These are phyloP conservation scores for Tilletia walkeri DNA, from an alignment of 1,284 basidiomycete species.

Conservation along the genomic window DNA sequence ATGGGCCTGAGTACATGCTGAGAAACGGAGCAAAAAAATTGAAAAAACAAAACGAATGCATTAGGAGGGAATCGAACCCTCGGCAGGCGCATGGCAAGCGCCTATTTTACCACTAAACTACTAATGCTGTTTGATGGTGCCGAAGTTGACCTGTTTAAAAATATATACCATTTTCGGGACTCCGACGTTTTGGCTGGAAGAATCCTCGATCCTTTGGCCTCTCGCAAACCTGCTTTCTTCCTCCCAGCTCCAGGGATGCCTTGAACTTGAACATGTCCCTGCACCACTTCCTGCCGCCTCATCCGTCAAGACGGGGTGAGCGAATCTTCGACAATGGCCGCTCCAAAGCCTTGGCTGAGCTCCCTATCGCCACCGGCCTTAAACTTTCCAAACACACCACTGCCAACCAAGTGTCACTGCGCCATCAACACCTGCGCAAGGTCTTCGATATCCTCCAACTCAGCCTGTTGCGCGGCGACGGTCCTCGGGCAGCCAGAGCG, in stretches of 20 bases:
- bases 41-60: not conserved
- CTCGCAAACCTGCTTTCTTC: too few species aligned
- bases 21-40: too few species aligned
- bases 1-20: too few species aligned
- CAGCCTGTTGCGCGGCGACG: conserved; percentile 10
- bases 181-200: too few species aligned
- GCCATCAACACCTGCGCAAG: conserved; percentile 4
- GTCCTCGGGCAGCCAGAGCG: conserved; percentile 15
- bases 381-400: not conserved
- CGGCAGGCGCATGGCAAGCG: conserved; percentile 11
- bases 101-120: conserved; percentile 20
- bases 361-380: not conserved
- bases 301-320: not conserved
- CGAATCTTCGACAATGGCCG: not conserved
- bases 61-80: conserved; percentile 18
- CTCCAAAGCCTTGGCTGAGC: not conserved
- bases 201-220: too few species aligned
- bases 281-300: not conserved
- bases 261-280: not conserved
- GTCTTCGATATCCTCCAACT: conserved; percentile 17
- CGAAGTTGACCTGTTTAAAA: not conserved
- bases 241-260: too few species aligned
- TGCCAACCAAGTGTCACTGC: not conserved
- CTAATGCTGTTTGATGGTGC: not conserved
- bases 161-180: not conserved